Evolutionary conservation across 176 grass and related monocot genomes (phyloP), one percentile per base, ranked within the genome.

Genomic region (Musa schizocarpa): DNA sequence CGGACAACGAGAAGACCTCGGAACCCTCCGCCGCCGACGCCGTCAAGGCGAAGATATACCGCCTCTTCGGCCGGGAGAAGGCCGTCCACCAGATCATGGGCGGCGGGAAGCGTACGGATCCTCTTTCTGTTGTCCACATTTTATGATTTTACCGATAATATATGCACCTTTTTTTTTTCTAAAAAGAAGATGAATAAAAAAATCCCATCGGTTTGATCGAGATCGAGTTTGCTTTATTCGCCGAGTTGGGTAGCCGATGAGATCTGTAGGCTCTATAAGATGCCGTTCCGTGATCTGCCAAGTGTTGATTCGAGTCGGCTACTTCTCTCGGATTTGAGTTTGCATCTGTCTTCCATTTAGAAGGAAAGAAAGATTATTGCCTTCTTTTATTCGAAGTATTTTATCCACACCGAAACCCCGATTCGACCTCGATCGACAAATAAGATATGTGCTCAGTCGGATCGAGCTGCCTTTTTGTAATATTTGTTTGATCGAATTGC

Each of bases 61-160:
- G 85, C 57, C 74, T 92, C n/a, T 76, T 92, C 48, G 87, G 92
- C 50, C 79, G 84, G 74, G 87, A 92, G 65, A 89, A 84, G 52
- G 80, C 89, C 54, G 89, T 96, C 56, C 92, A 96, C 71, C 73
- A 54, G 83, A 87, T 85, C 13, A 78, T 96, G 50, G 89, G 92
- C 20, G 89, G 92, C 29, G 87, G 92, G 23, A 92, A 89, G 88
- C 82, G 92, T 96, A 84, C 1, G 83, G 23, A 13, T 26, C 20
- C 21, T 65, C 63, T 12, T 11, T 23, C 10, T 20, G 29, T 34
- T 5, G 3, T 13, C 10, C 63, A 13, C 3, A 65, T 65, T 23
- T 65, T 24, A 1, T 11, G 11, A 9, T 65, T 10, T 26, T 26
- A 2, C 26, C n/a, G 63, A 26, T 9, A 34, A 34, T 34, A 34